Evolutionary conservation across 2,329 filamentous ascomycete genomes (phyloP), one percentile per base, ranked within the genome.

Genomic region (Trichoderma breve): DNA sequence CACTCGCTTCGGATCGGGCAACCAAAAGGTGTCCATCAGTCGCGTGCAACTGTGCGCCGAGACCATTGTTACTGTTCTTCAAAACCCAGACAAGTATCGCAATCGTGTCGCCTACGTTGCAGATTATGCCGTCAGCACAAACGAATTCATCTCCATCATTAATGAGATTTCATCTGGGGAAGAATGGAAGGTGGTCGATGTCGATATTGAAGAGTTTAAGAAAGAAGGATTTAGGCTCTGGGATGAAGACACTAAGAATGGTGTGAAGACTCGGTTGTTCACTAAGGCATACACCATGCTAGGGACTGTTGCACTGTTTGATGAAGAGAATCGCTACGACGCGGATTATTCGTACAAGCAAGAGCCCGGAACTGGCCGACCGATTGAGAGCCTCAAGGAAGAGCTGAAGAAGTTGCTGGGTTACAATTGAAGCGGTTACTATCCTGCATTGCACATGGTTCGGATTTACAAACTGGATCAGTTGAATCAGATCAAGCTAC

Each of bases 251-350:
- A 71, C 70, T 3, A 60, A 61, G 21, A 61, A 66, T 6, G 70
- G 62, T 15, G 18, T 71, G 6, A 60, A 34, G 21, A 72, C 71
- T 30, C 73, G 73, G 24, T n/a, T 75, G 4, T 60, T 70, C 4
- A 71, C 66, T 0, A 28, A 66, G 26, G 72, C 73, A 3, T 76
- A 75, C 28, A 43, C 36, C 1, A 70, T 73, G 9, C 61, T 75
- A 1, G 62, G 66, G 3, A 75, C 74, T 7, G 72, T 61, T 8
- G 73, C 71, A 1, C 21, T 75, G 1, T 63, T 75, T 15, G 71
- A 75, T 32, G 72, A 74, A 18, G 21, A 66, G 2, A 75, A 75
- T 39, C 53, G 67, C 1, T 76, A 74, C 26, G 73, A 72, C 0
- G 73, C 72, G 2, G 61, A 74, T 21, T 75, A 72, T 32, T 58